Evolutionary conservation across 2,329 filamentous ascomycete species (phyloP), one percentile per base, ranked within the genome.

Genomic region (Sordariomycetes sp.): DNA sequence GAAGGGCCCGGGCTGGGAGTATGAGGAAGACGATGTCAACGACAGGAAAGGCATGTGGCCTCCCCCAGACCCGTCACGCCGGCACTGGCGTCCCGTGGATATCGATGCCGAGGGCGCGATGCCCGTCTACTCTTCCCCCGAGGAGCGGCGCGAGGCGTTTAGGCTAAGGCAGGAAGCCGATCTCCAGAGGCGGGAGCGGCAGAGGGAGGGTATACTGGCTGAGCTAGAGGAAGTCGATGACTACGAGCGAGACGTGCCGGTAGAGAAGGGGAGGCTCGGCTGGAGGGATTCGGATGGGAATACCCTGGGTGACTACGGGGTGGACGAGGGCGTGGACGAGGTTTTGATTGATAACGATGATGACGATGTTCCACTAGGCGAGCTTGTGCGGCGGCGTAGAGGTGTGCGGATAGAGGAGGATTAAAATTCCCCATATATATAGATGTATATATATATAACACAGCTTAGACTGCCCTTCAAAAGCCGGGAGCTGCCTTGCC

Each of bases 1-100:
- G 12, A 63, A 57, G 24, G 78, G 74, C 3, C 60, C 65, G 0
- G 80, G 82, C 59, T 81, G 87, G 83, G 68, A 72, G 6, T 92
- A 86, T 73, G 81, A 86, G 61, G 86, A 87, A 62, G 94, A 94
- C 70, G 89, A 84, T 1, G 88, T 92, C 69, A 90, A 94, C 70
- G 80, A 84, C 62, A 71, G 71, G 57, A 69, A 74, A 48, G 79
- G 77, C 57, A 75, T 81, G 67, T 88, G 85, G 85, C 85, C 85
- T 25, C 85, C 85, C 1, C 70, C 72, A 0, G 80, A 87, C 68
- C 83, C 83, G 22, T 83, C 86, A 32, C 86, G 83, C 69, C 68
- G 79, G 61, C 75, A 79, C 0, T 70, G 61, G 65, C 71, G 11
- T 40, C 52, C 48, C 28, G 34, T 32, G 14, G 37, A 10, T 11